phyloP scores from a whole-genome alignment of 1,139 yeast species.

The Suhomyces chickasaworum region DNA sequence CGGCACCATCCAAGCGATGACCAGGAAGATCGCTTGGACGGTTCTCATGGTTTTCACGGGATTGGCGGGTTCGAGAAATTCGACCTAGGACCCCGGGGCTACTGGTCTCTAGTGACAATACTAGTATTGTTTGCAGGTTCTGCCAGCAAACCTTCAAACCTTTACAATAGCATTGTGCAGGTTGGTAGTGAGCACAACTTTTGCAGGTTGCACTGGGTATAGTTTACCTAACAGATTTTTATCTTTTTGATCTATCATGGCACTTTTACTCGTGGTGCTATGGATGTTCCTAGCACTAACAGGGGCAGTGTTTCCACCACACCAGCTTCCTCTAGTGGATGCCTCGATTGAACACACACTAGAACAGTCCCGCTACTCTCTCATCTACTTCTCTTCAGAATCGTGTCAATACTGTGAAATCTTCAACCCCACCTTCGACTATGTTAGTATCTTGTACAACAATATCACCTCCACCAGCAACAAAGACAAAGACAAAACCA shows the following conservation, averaged over 20 bases:
- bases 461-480: slow-evolving; percentile 14
- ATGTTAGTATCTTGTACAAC: slow-evolving; percentile 32
- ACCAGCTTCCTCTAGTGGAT: slow-evolving; percentile 20
- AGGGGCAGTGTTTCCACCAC: background rate
- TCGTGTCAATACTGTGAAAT: slow-evolving; percentile 39
- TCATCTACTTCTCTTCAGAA: slow-evolving; percentile 45
- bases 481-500: slow-evolving; percentile 6
- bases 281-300: background rate
- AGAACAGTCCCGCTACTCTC: slow-evolving; percentile 31
- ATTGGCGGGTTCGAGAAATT: too few species aligned
- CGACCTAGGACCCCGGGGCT: too few species aligned
- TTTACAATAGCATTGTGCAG: background rate
- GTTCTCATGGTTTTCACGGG: too few species aligned
- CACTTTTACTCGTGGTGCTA: background rate
- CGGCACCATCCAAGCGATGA: background rate
- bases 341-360: slow-evolving; percentile 24
- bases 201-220: background rate
- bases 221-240: background rate
- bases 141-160: background rate
- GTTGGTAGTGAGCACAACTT: background rate
- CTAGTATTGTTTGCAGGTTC: background rate
- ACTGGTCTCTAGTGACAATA: background rate
- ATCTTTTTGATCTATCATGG: slow-evolving; percentile 8
- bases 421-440: slow-evolving; percentile 41
- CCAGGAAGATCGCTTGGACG: too few species aligned